A percentile compares a stretch with the other conserved stretches of the same genome.
Conservation (phyloP, 805 yeast genomes). For the Ogataea methanolica region DNA sequence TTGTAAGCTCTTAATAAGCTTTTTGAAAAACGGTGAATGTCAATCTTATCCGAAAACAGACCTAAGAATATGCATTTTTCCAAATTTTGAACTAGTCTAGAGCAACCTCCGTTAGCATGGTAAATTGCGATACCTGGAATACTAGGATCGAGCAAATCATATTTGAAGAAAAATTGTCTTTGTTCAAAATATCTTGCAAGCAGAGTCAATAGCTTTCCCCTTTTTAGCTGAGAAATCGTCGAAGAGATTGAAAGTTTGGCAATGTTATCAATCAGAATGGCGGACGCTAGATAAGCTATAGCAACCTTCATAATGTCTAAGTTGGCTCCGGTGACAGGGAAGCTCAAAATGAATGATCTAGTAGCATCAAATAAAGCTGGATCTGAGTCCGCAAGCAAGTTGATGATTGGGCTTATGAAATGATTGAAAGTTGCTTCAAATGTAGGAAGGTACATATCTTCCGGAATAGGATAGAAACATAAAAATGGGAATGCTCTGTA, state of each 20-base stretch:
- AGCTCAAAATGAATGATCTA: conserved; percentile 31
- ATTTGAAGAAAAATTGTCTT: conserved; percentile 24
- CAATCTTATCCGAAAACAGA: conserved; percentile 46
- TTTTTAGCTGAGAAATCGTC: conserved; percentile 14
- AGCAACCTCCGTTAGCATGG: conserved; percentile 27
- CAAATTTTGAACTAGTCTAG: conserved; percentile 32
- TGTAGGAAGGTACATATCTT: conserved; percentile 4
- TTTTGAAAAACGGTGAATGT: conserved; percentile 44
- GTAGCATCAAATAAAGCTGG: conserved; percentile 31
- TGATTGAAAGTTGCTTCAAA: conserved; percentile 19
- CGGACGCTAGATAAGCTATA: conserved; percentile 35
- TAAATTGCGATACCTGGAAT: conserved; percentile 1
- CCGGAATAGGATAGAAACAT: conserved; percentile 16
- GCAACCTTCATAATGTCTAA: conserved; percentile 26
- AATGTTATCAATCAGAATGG: conserved; percentile 33
- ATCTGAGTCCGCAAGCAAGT: conserved; percentile 35
- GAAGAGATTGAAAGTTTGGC: conserved; percentile 27
- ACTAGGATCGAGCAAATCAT: neutral
- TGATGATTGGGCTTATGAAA: conserved; percentile 30
- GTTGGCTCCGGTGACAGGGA: conserved; percentile 30
- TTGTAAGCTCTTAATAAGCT: conserved; percentile 32
- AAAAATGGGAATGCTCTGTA: conserved; percentile 32
- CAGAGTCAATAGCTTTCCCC: conserved; percentile 34
- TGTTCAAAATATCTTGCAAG: conserved; percentile 35
- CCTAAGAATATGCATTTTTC: conserved; percentile 51